Evolutionary conservation across 768 basidiomycete genomes (phyloP), one percentile per base, ranked within the genome.

Genomic region (Pleurotus platypus): DNA sequence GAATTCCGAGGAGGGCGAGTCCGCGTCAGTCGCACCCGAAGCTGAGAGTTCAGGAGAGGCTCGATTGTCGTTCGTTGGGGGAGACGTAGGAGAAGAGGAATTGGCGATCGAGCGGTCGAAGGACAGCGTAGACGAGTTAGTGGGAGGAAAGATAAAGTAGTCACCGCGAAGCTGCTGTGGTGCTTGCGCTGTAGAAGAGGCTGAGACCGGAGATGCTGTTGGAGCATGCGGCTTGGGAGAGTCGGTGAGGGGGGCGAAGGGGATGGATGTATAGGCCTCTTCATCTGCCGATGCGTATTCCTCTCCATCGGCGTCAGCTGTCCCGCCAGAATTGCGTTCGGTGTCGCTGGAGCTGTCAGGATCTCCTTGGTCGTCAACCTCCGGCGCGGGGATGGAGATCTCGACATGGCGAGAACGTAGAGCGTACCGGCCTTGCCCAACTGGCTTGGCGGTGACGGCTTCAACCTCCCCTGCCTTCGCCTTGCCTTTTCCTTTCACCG

Each of bases 161-260:
- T 2, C 4, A 35, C 9, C 30, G 2, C 11, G 30, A 35, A 1
- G 9, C 30, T 35, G 8, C 30, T 35, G 30, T 11, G 11, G 30
- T 11, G 30, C 11, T 22, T n/a, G n/a, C 42, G n/a, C 7, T 11
- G 3, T 5, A 8, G 39, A 12, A 3, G 51, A 40, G 9, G 18
- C 7, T 7, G 35, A 51, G 9, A 30, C 22, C 30, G 49, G 35
- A 27, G 49, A 8, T 6, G 46, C 18, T 5, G 46, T 20, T 15
- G 46, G 24, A 9, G 22, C 16, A 15, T 18, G 46, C 13, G 18
- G 18, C 13, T 48, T 20, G n/a, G 46, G 46, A 9, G 46, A 48
- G 24, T 48, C 22, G 16, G 46, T 18, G 67, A 80, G 75, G 16
- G 58, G 55, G 56, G 65, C 63, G 3, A 62, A 38, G 8, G 46